Conservation (phyloP, 768 basidiomycete genomes). For the Tulasnella sp. region DNA sequence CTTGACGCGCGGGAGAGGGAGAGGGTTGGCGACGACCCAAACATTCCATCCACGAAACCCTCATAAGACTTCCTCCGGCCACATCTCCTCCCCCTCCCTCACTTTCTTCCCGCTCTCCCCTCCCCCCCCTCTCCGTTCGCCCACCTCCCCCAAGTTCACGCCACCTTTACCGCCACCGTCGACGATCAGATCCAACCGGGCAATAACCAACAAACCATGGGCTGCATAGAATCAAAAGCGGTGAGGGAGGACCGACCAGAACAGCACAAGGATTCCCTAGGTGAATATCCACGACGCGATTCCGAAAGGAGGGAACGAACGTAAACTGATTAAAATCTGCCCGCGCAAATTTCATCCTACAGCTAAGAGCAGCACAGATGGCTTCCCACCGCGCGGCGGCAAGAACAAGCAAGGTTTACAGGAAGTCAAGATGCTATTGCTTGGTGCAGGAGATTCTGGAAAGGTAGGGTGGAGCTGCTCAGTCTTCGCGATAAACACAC, state of each 20-base stretch:
- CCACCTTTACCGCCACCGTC: background rate
- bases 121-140: background rate
- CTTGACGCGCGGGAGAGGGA: background rate
- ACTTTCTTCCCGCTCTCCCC: background rate
- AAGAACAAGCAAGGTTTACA: background rate
- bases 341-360: background rate
- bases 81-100: background rate
- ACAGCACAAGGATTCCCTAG: slow-evolving; percentile 6
- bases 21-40: background rate
- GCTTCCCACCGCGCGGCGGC: background rate
- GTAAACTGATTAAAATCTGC: too few relatives aligned
- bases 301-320: background rate
- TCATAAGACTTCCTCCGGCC: slow-evolving; percentile 8
- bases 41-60: slow-evolving; percentile 1
- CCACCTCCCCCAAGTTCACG: background rate
- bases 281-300: background rate
- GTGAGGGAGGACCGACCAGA: slow-evolving; percentile 2
- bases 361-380: background rate
- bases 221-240: slow-evolving; percentile 14
- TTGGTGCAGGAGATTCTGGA: slow-evolving; percentile 96
- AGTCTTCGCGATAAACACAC: background rate
- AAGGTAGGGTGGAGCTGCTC: slow-evolving; percentile 52
- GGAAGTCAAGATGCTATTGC: slow-evolving; percentile 92
- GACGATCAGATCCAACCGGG: background rate
- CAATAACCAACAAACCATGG: slow-evolving; percentile 8